phyloP scores from a whole-genome alignment of 306 rosid species.

The Glycyrrhiza uralensis region DNA sequence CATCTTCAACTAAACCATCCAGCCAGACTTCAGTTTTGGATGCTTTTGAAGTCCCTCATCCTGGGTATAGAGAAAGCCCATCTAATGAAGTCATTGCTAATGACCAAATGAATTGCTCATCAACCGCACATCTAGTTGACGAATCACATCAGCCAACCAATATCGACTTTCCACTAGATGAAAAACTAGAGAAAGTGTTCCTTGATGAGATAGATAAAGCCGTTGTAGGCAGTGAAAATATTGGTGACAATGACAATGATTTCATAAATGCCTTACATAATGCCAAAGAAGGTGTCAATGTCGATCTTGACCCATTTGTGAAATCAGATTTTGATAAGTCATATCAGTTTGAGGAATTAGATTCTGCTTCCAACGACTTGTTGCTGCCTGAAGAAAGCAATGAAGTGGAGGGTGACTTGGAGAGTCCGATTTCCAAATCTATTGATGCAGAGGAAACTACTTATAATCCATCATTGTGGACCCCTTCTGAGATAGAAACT shows the following conservation, averaged over 20 bases:
- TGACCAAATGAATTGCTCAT: constrained; percentile 29
- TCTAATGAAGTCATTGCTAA: constrained; percentile 13
- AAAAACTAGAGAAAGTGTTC: constrained; percentile 39
- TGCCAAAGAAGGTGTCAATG: constrained; percentile 33
- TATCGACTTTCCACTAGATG: constrained; percentile 38
- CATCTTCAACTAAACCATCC: constrained; percentile 28
- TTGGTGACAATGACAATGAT: constrained; percentile 46
- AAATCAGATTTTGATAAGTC: constrained; percentile 27
- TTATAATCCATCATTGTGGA: constrained; percentile 74
- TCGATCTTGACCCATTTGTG: constrained; percentile 31
- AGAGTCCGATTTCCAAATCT: constrained; percentile 25
- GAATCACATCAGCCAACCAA: constrained; percentile 25
- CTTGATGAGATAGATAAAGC: constrained; percentile 44
- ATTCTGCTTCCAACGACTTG: constrained; percentile 31
- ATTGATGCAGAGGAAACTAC: constrained; percentile 21
- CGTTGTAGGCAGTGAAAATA: constrained; percentile 22
- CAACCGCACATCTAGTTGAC: constrained; percentile 33
- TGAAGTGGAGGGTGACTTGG: constrained; percentile 34
- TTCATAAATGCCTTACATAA: constrained; percentile 61
- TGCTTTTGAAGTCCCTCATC: constrained; percentile 22
- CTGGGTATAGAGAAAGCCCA: constrained; percentile 6
- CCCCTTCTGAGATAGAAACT: constrained; percentile 72
- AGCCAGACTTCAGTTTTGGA: constrained; percentile 31
- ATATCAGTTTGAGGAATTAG: constrained; percentile 27
- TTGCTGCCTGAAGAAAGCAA: constrained; percentile 24